Percentiles rank a stretch among this genome's conserved stretches.
Evolutionary conservation across 495 filamentous ascomycete genomes (phyloP).

Genomic region (Recurvomyces mirabilis): DNA sequence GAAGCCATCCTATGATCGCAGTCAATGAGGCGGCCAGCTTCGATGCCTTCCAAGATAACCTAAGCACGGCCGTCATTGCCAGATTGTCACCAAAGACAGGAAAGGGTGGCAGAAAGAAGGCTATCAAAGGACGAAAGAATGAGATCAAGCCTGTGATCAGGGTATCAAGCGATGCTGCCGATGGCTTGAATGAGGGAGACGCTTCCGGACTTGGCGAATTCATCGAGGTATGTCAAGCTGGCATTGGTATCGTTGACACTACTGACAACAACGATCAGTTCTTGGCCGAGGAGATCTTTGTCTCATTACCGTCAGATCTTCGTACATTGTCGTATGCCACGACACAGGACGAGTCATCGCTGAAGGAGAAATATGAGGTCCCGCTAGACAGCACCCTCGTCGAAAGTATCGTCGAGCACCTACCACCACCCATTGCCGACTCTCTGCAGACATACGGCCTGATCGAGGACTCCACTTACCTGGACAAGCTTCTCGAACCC

Average conservation of each 20-base stretch:
- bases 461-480: conserved; percentile 31
- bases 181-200: conserved; percentile 27
- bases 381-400: conserved; percentile 38
- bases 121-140: conserved; percentile 32
- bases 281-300: conserved; percentile 58
- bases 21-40: conserved; percentile 48
- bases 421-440: conserved; percentile 45
- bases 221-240: conserved; percentile 40
- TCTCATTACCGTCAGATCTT: conserved; percentile 46
- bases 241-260: background rate
- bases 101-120: conserved; percentile 33
- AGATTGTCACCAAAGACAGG: conserved; percentile 36
- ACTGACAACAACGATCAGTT: conserved; percentile 38
- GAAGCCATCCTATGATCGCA: too few relatives aligned
- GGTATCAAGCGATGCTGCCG: conserved; percentile 11
- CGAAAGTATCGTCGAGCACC: conserved; percentile 31
- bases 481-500: conserved; percentile 48
- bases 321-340: conserved; percentile 49
- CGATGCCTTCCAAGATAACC: conserved; percentile 57
- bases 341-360: conserved; percentile 37
- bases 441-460: conserved; percentile 53
- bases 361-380: conserved; percentile 40
- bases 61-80: conserved; percentile 46
- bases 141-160: conserved; percentile 27
- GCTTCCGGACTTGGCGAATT: conserved; percentile 66